Conservation (phyloP, 2,329 filamentous ascomycete species). For the Metarhizium album region DNA sequence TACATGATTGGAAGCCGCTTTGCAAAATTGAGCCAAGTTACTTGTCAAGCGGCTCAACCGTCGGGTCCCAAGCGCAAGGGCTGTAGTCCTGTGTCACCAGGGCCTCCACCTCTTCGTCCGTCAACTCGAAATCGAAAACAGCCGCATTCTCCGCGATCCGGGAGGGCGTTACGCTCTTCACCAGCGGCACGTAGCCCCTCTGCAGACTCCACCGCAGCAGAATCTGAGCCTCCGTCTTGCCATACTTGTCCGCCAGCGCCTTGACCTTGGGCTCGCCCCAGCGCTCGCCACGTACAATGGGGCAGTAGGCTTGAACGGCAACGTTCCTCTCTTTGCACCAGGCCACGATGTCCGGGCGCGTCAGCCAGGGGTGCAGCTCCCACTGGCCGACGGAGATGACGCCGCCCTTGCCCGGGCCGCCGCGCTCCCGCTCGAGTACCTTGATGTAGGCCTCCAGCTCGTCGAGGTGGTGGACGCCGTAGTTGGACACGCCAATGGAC, state of each 20-base stretch:
- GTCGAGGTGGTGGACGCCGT: slow-evolving; percentile 50
- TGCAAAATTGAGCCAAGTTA: slow-evolving; percentile 3
- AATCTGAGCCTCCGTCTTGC: slow-evolving; percentile 65
- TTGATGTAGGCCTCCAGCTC: slow-evolving; percentile 48
- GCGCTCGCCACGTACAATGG: slow-evolving; percentile 56
- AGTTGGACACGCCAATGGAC: slow-evolving; percentile 55
- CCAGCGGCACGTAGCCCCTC: slow-evolving; percentile 62
- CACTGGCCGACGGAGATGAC: slow-evolving; percentile 76
- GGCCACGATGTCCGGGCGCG: slow-evolving; percentile 63
- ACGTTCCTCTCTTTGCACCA: slow-evolving; percentile 61
- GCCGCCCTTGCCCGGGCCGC: slow-evolving; percentile 54
- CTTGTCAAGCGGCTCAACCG: slow-evolving; percentile 33
- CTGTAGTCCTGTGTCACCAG: slow-evolving; percentile 41
- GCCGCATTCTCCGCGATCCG: slow-evolving; percentile 55
- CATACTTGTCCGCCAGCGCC: slow-evolving; percentile 58
- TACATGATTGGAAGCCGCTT: too few relatives aligned
- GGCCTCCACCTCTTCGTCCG: slow-evolving; percentile 38
- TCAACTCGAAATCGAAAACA: slow-evolving; percentile 45
- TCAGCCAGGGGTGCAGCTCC: slow-evolving; percentile 84
- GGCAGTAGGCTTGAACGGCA: slow-evolving; percentile 52
- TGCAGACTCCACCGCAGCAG: slow-evolving; percentile 74
- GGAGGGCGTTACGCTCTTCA: slow-evolving; percentile 60
- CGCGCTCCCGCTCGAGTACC: slow-evolving; percentile 50
- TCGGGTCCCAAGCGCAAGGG: slow-evolving; percentile 48
- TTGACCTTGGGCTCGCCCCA: slow-evolving; percentile 57